These are phyloP conservation scores for Salix suchowensis DNA, from an alignment of 345 rosid species.

Conservation along the genomic window DNA sequence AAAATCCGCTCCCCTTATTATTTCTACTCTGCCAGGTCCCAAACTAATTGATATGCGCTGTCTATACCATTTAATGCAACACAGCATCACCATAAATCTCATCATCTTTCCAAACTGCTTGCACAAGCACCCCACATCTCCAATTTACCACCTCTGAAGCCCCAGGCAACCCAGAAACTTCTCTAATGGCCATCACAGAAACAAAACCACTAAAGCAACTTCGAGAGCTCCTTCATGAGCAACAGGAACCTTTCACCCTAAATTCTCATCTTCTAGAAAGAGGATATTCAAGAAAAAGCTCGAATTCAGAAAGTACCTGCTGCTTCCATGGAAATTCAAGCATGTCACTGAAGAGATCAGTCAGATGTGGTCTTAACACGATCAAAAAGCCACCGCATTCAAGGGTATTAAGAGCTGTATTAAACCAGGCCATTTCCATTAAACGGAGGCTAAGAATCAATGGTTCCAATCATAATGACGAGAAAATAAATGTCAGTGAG, in stretches of 20 bases:
- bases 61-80: constrained; percentile 20
- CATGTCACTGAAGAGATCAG: constrained; percentile 13
- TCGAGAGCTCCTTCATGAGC: constrained; percentile 47
- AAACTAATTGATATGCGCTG: constrained; percentile 32
- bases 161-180: neutral
- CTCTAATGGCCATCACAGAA: constrained; percentile 24
- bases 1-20: constrained; percentile 10
- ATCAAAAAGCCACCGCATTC: constrained; percentile 23
- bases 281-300: constrained; percentile 23
- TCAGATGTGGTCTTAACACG: neutral
- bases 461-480: constrained; percentile 12
- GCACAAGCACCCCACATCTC: constrained; percentile 9
- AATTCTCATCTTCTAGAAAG: constrained; percentile 42
- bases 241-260: constrained; percentile 55
- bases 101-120: neutral
- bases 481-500: constrained; percentile 12
- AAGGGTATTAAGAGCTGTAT: constrained; percentile 27
- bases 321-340: constrained; percentile 16
- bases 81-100: neutral
- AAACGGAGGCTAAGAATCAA: constrained; percentile 11
- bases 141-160: constrained; percentile 1
- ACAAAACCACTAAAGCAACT: constrained; percentile 34
- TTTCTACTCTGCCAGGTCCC: constrained; percentile 8
- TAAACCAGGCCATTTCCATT: constrained; percentile 20
- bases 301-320: constrained; percentile 6